Evolutionary conservation across 1,139 yeast genomes (phyloP).

Genomic region (Magnusiomyces suaveolens): DNA sequence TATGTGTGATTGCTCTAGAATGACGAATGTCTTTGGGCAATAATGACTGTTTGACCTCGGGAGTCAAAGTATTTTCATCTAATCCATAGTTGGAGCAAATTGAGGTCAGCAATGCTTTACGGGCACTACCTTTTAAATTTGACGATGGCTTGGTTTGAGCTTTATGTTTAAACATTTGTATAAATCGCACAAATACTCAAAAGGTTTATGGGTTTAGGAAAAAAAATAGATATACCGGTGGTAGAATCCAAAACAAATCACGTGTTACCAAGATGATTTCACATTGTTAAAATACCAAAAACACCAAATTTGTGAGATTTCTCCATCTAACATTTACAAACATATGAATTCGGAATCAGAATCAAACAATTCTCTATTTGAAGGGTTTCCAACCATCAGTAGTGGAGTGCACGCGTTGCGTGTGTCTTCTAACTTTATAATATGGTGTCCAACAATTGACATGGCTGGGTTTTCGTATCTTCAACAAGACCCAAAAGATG

Average conservation of each 20-base stretch:
- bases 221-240: too few relatives aligned
- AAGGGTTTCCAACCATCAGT: conserved; percentile 7
- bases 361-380: background rate
- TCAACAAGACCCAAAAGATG: background rate
- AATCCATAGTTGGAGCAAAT: conserved; percentile 42
- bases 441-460: conserved; percentile 52
- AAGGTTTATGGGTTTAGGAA: too few relatives aligned
- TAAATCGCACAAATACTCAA: too few relatives aligned
- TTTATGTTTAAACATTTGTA: conserved; percentile 58
- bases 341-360: background rate
- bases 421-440: conserved; percentile 37
- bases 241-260: too few relatives aligned
- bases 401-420: conserved; percentile 19
- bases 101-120: conserved; percentile 48
- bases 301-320: too few relatives aligned
- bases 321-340: too few relatives aligned
- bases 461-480: conserved; percentile 35
- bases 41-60: conserved; percentile 41
- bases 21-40: conserved; percentile 57
- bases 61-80: conserved; percentile 38
- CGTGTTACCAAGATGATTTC: too few relatives aligned
- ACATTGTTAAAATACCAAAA: too few relatives aligned
- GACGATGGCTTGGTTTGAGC: conserved; percentile 62
- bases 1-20: conserved; percentile 50
- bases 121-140: conserved; percentile 72